Conservation (phyloP, 176 grass and related monocot species). For the Oryza longistaminata region DNA sequence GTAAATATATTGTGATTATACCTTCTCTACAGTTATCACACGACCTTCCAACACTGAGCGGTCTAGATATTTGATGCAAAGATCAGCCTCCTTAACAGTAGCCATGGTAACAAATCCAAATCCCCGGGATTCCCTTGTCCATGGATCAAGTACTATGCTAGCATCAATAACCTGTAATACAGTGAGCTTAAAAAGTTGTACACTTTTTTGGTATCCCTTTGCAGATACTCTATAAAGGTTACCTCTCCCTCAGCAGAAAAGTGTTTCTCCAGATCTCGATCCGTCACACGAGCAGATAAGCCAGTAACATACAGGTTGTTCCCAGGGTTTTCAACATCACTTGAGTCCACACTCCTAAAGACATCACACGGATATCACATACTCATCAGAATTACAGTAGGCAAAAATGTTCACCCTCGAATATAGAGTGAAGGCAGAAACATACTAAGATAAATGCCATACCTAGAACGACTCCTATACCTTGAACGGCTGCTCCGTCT, state of each 20-base stretch:
- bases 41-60: slow-evolving; percentile 78
- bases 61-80: slow-evolving; percentile 83
- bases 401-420: not conserved
- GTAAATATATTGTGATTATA: slow-evolving; percentile 20
- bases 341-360: slow-evolving; percentile 60
- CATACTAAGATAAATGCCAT: not conserved
- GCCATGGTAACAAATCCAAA: slow-evolving; percentile 97
- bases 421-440: not conserved
- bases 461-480: slow-evolving; percentile 68
- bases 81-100: slow-evolving; percentile 59
- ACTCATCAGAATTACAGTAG: not conserved
- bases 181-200: not conserved
- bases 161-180: slow-evolving; percentile 59
- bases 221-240: slow-evolving; percentile 32
- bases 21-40: slow-evolving; percentile 94
- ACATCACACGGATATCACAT: not conserved
- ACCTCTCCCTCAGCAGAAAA: slow-evolving; percentile 63
- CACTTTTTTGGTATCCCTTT: not conserved
- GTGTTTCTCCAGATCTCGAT: slow-evolving; percentile 56
- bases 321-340: slow-evolving; percentile 55
- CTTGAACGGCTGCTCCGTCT: slow-evolving; percentile 46
- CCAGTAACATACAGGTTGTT: slow-evolving; percentile 82
- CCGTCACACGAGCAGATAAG: slow-evolving; percentile 48
- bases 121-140: slow-evolving; percentile 77
- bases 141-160: slow-evolving; percentile 70